Conservation (phyloP, 2,329 filamentous ascomycete genomes). For the Fusarium xylarioides region DNA sequence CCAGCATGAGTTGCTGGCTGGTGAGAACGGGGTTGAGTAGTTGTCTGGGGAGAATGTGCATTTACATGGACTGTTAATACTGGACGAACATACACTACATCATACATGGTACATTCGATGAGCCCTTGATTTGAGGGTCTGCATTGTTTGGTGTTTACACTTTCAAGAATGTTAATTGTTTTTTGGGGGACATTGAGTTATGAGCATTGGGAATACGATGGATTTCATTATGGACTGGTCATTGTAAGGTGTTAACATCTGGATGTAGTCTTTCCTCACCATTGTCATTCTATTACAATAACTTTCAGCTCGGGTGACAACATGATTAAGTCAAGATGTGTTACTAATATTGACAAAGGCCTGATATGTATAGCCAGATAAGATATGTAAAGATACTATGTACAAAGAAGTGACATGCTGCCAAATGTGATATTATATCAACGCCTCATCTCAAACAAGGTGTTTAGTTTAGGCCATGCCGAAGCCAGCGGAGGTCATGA, state of each 20-base stretch:
- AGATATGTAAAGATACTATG: conserved; percentile 17
- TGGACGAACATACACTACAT: conserved; percentile 32
- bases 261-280: not conserved
- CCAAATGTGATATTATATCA: not conserved
- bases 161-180: conserved; percentile 5
- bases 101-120: conserved; percentile 15
- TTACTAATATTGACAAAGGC: conserved; percentile 25
- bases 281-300: not conserved
- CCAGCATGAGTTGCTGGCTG: conserved; percentile 21
- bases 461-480: conserved; percentile 52
- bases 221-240: conserved; percentile 6
- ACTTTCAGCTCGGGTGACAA: not conserved
- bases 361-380: not conserved
- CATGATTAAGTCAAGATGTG: not conserved
- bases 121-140: not conserved
- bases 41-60: conserved; percentile 2
- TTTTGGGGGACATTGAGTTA: not conserved
- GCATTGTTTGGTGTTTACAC: conserved; percentile 18
- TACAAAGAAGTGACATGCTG: conserved; percentile 28
- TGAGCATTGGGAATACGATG: conserved; percentile 3
- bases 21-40: not conserved
- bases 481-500: conserved; percentile 55
- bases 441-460: not conserved
- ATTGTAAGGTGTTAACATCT: conserved; percentile 15
- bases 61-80: conserved; percentile 19